Evolutionary conservation across 306 rosid species (phyloP).

Genomic region (Dicorynia guianensis): DNA sequence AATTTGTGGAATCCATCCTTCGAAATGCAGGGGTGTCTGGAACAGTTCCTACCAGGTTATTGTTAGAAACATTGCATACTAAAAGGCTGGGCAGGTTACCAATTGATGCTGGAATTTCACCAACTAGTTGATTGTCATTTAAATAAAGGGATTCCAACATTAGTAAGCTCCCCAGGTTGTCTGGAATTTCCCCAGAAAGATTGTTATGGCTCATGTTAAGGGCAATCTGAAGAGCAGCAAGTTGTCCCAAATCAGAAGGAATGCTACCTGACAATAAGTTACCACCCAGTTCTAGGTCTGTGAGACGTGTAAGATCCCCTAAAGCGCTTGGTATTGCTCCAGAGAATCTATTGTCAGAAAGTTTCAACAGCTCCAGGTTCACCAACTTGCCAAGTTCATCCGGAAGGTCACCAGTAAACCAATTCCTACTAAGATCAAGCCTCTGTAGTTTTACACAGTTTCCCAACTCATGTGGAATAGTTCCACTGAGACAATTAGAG

Average conservation of each 20-base stretch:
- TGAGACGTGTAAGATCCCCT: slow-evolving; percentile 66
- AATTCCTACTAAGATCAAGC: slow-evolving; percentile 80
- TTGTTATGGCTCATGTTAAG: slow-evolving; percentile 73
- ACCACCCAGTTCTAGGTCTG: slow-evolving; percentile 75
- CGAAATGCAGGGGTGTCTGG: slow-evolving; percentile 73
- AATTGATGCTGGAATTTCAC: slow-evolving; percentile 75
- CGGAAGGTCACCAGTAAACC: slow-evolving; percentile 63
- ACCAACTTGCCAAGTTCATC: slow-evolving; percentile 67
- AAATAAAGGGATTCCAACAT: slow-evolving; percentile 79
- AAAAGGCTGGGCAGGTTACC: slow-evolving; percentile 70
- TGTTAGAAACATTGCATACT: slow-evolving; percentile 81
- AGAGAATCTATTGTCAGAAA: slow-evolving; percentile 64
- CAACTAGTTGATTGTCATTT: slow-evolving; percentile 75
- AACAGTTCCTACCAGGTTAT: slow-evolving; percentile 71
- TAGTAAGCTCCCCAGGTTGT: slow-evolving; percentile 68
- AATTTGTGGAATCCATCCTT: slow-evolving; percentile 77
- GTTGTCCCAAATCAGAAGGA: slow-evolving; percentile 62
- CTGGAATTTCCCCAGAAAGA: slow-evolving; percentile 75
- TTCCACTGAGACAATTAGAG: slow-evolving; percentile 62
- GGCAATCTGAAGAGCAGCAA: slow-evolving; percentile 67
- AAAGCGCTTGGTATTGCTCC: slow-evolving; percentile 68
- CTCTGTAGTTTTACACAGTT: slow-evolving; percentile 67
- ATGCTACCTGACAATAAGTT: slow-evolving; percentile 68
- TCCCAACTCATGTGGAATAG: slow-evolving; percentile 72
- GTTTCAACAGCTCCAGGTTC: slow-evolving; percentile 75